Base-by-base conservation (phyloP, 306 rosid species). In the Abrus pulchellus region DNA sequence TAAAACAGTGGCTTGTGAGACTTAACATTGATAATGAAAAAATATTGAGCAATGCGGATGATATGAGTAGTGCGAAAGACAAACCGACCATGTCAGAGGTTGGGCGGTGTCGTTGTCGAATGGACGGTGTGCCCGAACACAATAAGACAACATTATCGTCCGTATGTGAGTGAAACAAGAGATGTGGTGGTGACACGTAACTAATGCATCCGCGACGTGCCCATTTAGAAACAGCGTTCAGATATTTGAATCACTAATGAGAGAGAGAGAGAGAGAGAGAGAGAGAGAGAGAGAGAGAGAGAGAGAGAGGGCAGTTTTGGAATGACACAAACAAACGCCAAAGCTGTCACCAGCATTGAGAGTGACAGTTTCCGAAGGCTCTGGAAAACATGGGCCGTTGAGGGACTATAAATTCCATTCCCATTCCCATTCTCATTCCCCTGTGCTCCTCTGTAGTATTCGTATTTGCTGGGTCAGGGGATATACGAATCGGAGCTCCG, bases 401-500 rank as follows among this genome's bases (percentile, higher is more conserved):
- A 4, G 47, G 6, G 2, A 20, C 75, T 79, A 80, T 80, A 88
- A 85, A 83, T 83, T 4, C 0, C 0, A 3, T 6, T 65, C 12
- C 3, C 13, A 6, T 85, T 82, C 85, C 33, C 0, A 20, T 45
- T 60, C 40, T 6, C 1, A 1, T 3, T 4, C 33, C 13, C 13
- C 0, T 38, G 29, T 47, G 52, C 6, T 13, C 1, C 55, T 69
- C 13, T 32, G 77, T 32, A 5, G 33, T 9, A 1, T 71, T 48
- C 33, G 7, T 28, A 0, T 75, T 62, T 9, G 38, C 68, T 6
- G 70, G 83, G 77, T 70, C 45, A 34, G 43, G 29, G 49, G 64
- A 54, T 36, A 55, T 73, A 68, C 70, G 82, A 75, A 53, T 75
- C 54, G 86, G 84, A 74, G 87, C 90, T 84, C 73, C 78, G 78